Conservation (phyloP, 2,329 filamentous ascomycete genomes). For the Gaeumannomyces sp. region DNA sequence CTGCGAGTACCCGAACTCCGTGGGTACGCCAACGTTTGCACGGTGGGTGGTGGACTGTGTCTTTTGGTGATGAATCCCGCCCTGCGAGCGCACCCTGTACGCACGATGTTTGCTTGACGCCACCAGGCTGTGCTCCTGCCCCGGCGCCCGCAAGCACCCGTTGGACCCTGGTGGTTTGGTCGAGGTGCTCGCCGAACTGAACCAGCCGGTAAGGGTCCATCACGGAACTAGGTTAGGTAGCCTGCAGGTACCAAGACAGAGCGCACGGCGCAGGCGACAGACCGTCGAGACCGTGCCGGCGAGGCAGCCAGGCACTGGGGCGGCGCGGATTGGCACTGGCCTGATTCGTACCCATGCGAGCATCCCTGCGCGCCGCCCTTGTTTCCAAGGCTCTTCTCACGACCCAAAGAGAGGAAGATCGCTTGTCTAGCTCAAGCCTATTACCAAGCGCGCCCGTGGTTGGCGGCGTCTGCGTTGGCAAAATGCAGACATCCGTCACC, state of each 20-base stretch:
- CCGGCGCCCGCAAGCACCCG: no score
- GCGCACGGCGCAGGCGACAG: no score
- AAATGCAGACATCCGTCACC: not conserved
- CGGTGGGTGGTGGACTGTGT: not conserved
- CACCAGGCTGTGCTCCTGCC: not conserved
- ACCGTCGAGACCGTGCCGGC: not conserved
- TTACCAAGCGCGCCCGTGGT: not conserved
- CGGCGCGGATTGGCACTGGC: not conserved
- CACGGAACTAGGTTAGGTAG: no score
- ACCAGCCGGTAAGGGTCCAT: not conserved
- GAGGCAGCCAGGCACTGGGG: not conserved
- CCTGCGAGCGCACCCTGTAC: no score
- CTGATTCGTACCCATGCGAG: not conserved
- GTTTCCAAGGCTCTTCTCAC: not conserved
- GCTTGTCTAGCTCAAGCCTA: not conserved
- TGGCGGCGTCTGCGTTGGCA: not conserved
- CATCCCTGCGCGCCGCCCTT: not conserved
- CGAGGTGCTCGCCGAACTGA: not conserved
- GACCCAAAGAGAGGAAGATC: not conserved
- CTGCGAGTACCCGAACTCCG: not conserved
- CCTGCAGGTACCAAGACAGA: not conserved
- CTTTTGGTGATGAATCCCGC: not conserved
- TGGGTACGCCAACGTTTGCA: not conserved
- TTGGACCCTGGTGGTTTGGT: not conserved
- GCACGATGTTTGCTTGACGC: not conserved